These are phyloP conservation scores for Castanea mollissima DNA, from an alignment of 306 rosid species.

Conservation along the genomic window DNA sequence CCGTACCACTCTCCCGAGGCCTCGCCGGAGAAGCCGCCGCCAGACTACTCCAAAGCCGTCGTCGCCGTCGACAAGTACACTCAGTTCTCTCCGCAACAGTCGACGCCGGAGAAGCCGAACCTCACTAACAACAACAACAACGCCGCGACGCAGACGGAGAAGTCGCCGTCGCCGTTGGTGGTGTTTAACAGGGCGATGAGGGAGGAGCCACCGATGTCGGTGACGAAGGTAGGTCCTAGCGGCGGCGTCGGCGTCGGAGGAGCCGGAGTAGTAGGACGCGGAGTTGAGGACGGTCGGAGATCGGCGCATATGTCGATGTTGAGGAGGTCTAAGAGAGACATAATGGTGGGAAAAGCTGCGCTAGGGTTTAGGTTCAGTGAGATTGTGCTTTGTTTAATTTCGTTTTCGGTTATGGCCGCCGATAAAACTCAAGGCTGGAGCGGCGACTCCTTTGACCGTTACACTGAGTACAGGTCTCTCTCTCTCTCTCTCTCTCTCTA, in stretches of 20 bases:
- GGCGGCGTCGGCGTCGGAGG: slow-evolving; percentile 8
- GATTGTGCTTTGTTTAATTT: slow-evolving; percentile 70
- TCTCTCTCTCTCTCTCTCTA: neutral
- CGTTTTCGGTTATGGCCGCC: slow-evolving; percentile 96
- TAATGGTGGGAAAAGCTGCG: slow-evolving; percentile 56
- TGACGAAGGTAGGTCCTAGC: slow-evolving; percentile 43
- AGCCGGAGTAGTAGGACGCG: slow-evolving; percentile 19
- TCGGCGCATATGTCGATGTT: slow-evolving; percentile 14
- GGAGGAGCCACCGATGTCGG: slow-evolving; percentile 43
- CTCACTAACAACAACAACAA: neutral
- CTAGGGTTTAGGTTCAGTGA: slow-evolving; percentile 83
- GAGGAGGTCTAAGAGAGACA: slow-evolving; percentile 36
- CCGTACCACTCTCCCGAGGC: slow-evolving; percentile 60
- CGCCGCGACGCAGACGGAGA: slow-evolving; percentile 1
- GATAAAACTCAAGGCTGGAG: slow-evolving; percentile 98
- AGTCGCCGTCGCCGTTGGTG: slow-evolving; percentile 27
- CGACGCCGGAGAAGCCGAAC: slow-evolving; percentile 21
- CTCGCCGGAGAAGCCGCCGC: slow-evolving; percentile 36
- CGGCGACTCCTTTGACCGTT: slow-evolving; percentile 96
- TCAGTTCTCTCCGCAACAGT: slow-evolving; percentile 41
- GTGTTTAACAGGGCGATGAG: slow-evolving; percentile 37
- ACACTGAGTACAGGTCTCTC: slow-evolving; percentile 87
- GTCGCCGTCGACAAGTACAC: slow-evolving; percentile 37
- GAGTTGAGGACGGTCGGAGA: slow-evolving; percentile 32
- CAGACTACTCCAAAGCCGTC: slow-evolving; percentile 63